Conservation (phyloP, 495 filamentous ascomycete species). For the Pseudomonodictys pantanalensis region DNA sequence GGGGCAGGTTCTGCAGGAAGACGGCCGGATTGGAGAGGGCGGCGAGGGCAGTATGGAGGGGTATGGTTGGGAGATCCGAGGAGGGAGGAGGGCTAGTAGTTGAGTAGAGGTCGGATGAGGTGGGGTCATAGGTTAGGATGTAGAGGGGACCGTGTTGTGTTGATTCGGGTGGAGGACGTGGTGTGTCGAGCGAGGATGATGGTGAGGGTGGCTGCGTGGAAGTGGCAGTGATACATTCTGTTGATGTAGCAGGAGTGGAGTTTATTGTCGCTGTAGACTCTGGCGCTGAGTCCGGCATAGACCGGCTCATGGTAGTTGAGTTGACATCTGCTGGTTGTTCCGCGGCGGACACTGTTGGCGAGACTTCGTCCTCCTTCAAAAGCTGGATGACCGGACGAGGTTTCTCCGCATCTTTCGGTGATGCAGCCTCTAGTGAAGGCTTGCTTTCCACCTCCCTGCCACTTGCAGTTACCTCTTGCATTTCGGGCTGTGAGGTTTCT, state of each 20-base stretch:
- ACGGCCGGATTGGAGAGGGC: conserved; percentile 4
- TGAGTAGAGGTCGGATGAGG: too few species aligned
- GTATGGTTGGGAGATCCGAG: neutral
- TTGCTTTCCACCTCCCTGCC: neutral
- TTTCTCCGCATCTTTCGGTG: neutral
- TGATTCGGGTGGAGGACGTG: too few species aligned
- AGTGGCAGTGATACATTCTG: too few species aligned
- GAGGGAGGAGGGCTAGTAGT: too few species aligned
- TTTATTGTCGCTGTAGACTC: neutral
- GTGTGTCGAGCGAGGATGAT: too few species aligned
- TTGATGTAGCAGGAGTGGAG: too few species aligned
- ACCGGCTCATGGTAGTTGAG: neutral
- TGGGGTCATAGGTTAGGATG: too few species aligned
- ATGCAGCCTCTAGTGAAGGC: neutral
- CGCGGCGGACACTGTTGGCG: neutral
- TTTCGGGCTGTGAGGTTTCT: neutral
- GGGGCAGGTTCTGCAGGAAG: conserved; percentile 24
- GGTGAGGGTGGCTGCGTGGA: too few species aligned
- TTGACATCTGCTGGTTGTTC: too few species aligned
- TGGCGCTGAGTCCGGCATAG: neutral
- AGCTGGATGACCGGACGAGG: neutral
- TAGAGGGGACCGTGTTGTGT: too few species aligned
- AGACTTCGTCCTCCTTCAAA: neutral
- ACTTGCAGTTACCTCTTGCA: neutral
- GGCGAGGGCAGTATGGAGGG: conserved; percentile 13